A percentile compares a stretch with the other conserved stretches of the same genome.
Conservation (phyloP, 78 protist genomes). For the Guillardia theta region DNA sequence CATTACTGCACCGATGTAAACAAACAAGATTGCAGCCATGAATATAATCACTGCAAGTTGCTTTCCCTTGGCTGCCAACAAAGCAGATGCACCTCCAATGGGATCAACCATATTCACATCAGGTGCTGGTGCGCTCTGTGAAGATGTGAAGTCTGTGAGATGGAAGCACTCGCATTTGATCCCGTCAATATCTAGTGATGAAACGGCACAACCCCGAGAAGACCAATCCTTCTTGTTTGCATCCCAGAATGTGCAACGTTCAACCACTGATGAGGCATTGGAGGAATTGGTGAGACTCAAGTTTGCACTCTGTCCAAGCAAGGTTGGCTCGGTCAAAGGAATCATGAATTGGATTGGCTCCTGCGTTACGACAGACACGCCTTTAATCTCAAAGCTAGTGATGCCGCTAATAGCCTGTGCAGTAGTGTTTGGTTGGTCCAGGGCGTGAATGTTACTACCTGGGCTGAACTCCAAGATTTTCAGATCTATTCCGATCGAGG, state of each 20-base stretch:
- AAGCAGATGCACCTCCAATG: neutral
- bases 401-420: neutral
- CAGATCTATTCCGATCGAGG: neutral
- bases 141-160: neutral
- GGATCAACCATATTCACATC: neutral
- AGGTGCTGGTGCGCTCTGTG: neutral
- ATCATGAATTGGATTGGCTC: neutral
- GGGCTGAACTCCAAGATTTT: neutral
- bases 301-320: too few relatives aligned
- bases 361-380: neutral
- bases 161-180: neutral
- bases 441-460: neutral
- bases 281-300: too few relatives aligned
- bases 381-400: neutral
- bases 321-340: too few relatives aligned
- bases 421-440: neutral
- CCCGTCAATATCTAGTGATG: neutral
- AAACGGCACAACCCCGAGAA: neutral
- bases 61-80: neutral
- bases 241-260: neutral
- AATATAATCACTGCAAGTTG: neutral
- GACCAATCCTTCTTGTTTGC: neutral
- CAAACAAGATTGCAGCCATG: neutral
- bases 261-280: neutral
- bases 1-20: neutral